phyloP scores from a whole-genome alignment of 345 rosid genomes.

The Eucalyptus camaldulensis region DNA sequence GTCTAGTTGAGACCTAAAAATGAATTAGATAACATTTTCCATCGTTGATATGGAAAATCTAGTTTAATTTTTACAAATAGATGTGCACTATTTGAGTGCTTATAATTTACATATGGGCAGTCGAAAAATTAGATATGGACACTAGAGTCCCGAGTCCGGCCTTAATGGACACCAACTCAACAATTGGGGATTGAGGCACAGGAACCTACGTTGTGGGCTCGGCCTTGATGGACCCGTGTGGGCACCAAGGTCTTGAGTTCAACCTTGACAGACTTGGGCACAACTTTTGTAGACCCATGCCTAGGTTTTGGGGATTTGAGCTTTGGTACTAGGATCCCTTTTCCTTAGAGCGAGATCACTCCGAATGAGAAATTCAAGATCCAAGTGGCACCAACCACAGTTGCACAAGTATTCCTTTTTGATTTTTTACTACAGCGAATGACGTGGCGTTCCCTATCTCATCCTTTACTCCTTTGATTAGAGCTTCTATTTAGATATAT shows the following conservation, averaged over 20 bases:
- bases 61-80: too few species aligned
- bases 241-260: fast-evolving
- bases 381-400: neutral
- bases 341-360: neutral
- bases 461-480: too few species aligned
- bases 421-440: neutral
- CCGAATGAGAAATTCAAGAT: neutral
- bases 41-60: too few species aligned
- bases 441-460: neutral
- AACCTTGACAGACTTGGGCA: fast-evolving
- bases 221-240: too few species aligned
- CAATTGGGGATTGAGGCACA: too few species aligned
- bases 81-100: fast-evolving
- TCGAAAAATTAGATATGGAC: fast-evolving
- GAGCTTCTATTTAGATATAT: neutral
- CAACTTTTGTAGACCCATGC: neutral
- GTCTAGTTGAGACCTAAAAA: too few species aligned
- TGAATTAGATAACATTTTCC: too few species aligned
- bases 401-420: too few species aligned
- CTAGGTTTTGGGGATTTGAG: neutral
- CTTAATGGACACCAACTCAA: too few species aligned
- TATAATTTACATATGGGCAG: too few species aligned
- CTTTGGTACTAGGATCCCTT: neutral
- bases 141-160: fast-evolving
- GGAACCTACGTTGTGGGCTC: too few species aligned